Conservation (phyloP, 495 filamentous ascomycete genomes). For the Trypethelium eluteriae region DNA sequence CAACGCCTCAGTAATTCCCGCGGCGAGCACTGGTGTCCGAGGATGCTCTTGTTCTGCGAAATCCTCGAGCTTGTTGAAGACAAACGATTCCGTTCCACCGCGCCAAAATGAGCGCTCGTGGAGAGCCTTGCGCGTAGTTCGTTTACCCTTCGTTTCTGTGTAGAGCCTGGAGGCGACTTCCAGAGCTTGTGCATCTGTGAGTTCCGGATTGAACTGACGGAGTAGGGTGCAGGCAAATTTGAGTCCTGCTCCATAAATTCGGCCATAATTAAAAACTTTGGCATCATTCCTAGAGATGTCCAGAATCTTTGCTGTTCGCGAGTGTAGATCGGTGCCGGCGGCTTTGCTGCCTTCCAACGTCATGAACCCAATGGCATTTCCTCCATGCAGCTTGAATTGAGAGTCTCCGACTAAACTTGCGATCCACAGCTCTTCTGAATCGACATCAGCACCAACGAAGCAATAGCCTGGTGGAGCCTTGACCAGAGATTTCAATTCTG, state of each 20-base stretch:
- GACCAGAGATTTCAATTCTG: conserved; percentile 95
- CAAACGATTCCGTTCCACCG: conserved; percentile 91
- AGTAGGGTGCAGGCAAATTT: conserved; percentile 88
- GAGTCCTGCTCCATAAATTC: conserved; percentile 92
- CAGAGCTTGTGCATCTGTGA: conserved; percentile 68
- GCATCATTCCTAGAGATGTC: conserved; percentile 91
- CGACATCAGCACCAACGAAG: conserved; percentile 96
- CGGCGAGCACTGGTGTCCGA: conserved; percentile 86
- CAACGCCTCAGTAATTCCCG: conserved; percentile 92
- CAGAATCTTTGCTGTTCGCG: conserved; percentile 81
- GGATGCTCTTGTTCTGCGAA: conserved; percentile 92
- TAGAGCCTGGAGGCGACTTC: conserved; percentile 75
- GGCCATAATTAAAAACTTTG: conserved; percentile 97
- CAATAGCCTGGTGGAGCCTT: conserved; percentile 81
- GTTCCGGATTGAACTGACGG: conserved; percentile 79
- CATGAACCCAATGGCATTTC: conserved; percentile 98
- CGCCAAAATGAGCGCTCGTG: conserved; percentile 81
- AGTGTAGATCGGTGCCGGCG: conserved; percentile 90
- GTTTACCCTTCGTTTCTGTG: conserved; percentile 77
- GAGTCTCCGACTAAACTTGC: conserved; percentile 91
- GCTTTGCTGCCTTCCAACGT: conserved; percentile 93
- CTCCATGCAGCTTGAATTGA: conserved; percentile 86
- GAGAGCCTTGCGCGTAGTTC: conserved; percentile 60
- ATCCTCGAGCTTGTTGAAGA: conserved; percentile 96
- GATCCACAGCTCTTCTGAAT: conserved; percentile 99